These are phyloP conservation scores for Paraphaeosphaeria minitans DNA, from an alignment of 2,329 filamentous ascomycete genomes.

Conservation along the genomic window DNA sequence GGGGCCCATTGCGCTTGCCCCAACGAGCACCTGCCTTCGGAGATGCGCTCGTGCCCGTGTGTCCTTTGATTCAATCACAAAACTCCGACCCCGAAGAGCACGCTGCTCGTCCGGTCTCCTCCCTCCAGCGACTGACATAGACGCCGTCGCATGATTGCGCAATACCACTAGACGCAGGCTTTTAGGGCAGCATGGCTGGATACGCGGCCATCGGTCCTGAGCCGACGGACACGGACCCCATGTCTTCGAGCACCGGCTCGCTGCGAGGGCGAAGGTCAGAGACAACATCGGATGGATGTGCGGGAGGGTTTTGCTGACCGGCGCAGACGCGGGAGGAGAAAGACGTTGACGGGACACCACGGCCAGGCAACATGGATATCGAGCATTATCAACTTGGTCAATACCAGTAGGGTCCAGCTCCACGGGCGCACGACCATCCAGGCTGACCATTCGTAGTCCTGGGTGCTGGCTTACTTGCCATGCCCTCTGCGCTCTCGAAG, in stretches of 20 bases:
- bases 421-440: not conserved
- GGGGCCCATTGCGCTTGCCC: slow-evolving; percentile 1
- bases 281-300: not conserved
- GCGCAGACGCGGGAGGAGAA: slow-evolving; percentile 61
- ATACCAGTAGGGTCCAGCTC: slow-evolving; percentile 74
- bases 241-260: slow-evolving; percentile 50
- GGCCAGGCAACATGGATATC: slow-evolving; percentile 88
- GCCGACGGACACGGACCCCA: slow-evolving; percentile 46
- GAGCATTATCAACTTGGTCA: slow-evolving; percentile 92
- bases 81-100: slow-evolving; percentile 2
- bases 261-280: slow-evolving; percentile 45
- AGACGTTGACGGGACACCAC: slow-evolving; percentile 69
- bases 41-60: slow-evolving; percentile 1
- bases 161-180: slow-evolving; percentile 24
- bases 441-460: slow-evolving; percentile 66
- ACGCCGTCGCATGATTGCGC: slow-evolving; percentile 33
- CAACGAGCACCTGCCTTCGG: slow-evolving; percentile 13
- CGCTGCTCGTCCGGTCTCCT: slow-evolving; percentile 3
- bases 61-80: slow-evolving; percentile 1
- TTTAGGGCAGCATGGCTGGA: slow-evolving; percentile 48
- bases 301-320: slow-evolving; percentile 25
- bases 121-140: not conserved
- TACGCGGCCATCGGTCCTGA: slow-evolving; percentile 53
- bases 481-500: slow-evolving; percentile 94
- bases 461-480: slow-evolving; percentile 89